These are phyloP conservation scores for Vigna nakashimae DNA, from an alignment of 306 rosid species.

Conservation along the genomic window DNA sequence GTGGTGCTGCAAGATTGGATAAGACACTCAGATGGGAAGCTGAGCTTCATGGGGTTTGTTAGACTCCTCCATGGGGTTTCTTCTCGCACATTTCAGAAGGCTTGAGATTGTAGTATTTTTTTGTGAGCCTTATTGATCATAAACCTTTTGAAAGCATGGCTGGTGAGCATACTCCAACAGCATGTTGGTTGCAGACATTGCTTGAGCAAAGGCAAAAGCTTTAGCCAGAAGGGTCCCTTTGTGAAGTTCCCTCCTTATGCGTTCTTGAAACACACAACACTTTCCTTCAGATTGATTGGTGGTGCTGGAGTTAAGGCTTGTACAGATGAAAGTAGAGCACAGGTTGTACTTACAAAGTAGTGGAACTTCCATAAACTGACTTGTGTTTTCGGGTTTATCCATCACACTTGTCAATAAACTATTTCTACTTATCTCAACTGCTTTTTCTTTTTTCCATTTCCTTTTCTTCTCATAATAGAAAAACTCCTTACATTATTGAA, in stretches of 20 bases:
- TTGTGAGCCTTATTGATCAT: conserved; percentile 42
- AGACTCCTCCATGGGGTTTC: conserved; percentile 80
- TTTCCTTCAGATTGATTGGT: conserved; percentile 36
- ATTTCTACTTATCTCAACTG: conserved; percentile 36
- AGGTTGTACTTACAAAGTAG: conserved; percentile 54
- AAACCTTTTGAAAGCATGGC: conserved; percentile 41
- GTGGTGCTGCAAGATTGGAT: conserved; percentile 96
- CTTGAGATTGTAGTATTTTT: conserved; percentile 45
- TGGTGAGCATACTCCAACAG: conserved; percentile 42
- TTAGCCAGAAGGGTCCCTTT: conserved; percentile 29
- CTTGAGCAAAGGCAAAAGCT: conserved; percentile 39
- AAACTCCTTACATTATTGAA: background rate
- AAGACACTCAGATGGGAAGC: conserved; percentile 85
- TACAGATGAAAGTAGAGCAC: conserved; percentile 63
- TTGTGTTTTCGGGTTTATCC: conserved; percentile 45
- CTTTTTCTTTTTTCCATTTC: conserved; percentile 31
- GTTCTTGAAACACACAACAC: conserved; percentile 41
- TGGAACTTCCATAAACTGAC: conserved; percentile 47
- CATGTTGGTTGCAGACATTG: conserved; percentile 43
- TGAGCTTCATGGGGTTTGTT: conserved; percentile 86
- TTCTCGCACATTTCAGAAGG: conserved; percentile 69
- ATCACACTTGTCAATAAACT: conserved; percentile 52
- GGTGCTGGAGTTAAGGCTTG: conserved; percentile 60
- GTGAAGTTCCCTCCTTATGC: conserved; percentile 1
- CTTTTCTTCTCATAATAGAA: background rate